Evolutionary conservation across 352 stramenopile genomes (phyloP).

Genomic region (Peronosclerospora sorghi): DNA sequence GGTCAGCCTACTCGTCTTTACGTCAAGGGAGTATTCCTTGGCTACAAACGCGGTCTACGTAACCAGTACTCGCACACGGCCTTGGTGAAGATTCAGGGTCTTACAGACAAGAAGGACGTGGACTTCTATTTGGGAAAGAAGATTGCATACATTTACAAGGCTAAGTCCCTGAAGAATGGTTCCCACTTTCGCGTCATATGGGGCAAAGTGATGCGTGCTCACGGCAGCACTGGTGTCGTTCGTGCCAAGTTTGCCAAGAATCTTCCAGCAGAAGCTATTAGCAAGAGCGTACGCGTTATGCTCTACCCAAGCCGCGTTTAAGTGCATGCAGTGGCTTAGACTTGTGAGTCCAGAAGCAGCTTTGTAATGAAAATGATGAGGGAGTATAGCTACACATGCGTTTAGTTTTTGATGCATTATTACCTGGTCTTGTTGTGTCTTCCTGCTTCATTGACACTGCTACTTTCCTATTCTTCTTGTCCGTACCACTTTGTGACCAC

Average conservation of each 20-base stretch:
- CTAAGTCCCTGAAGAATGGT: slow-evolving; percentile 89
- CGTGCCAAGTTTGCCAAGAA: slow-evolving; percentile 98
- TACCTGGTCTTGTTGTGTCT: not conserved
- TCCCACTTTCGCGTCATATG: slow-evolving; percentile 98
- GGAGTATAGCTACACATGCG: slow-evolving; percentile 26
- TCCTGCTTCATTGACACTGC: no score
- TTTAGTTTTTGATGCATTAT: slow-evolving; percentile 6
- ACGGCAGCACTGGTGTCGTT: slow-evolving; percentile 98
- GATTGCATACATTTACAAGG: slow-evolving; percentile 99
- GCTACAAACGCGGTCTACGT: slow-evolving; percentile 96
- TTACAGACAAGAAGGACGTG: slow-evolving; percentile 96
- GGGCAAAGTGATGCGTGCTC: slow-evolving; percentile 95
- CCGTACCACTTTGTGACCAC: no score
- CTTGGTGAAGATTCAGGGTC: slow-evolving; percentile 98
- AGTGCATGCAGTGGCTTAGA: slow-evolving; percentile 10
- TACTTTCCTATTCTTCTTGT: no score
- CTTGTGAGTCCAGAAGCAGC: slow-evolving; percentile 17
- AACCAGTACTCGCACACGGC: slow-evolving; percentile 98
- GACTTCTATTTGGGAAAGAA: slow-evolving; percentile 99
- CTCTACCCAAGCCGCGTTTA: slow-evolving; percentile 99
- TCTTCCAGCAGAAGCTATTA: slow-evolving; percentile 94
- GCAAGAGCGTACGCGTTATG: slow-evolving; percentile 96
- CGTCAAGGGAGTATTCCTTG: slow-evolving; percentile 97
- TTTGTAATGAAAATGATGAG: slow-evolving; percentile 41
- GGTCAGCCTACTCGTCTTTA: slow-evolving; percentile 94